A percentile compares a stretch with the other conserved stretches of the same genome.
Evolutionary conservation across 306 rosid species (phyloP).

Genomic region (Comarum palustre): DNA sequence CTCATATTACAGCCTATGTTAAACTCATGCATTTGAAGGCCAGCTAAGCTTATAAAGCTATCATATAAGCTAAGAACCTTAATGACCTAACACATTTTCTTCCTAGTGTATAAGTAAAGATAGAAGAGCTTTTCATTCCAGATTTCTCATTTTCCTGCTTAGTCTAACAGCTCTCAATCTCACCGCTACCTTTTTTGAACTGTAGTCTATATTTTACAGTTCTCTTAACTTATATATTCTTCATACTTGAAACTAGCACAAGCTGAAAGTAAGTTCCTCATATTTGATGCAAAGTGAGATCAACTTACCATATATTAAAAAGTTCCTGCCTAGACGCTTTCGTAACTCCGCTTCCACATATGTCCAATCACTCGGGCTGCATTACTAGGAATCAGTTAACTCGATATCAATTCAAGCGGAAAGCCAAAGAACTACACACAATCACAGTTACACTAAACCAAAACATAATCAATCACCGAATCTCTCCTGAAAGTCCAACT

Average conservation of each 20-base stretch:
- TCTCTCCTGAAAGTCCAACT: not conserved
- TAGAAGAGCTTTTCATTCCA: conserved; percentile 15
- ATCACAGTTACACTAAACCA: not conserved
- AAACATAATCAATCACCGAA: not conserved
- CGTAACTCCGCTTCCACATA: conserved; percentile 80
- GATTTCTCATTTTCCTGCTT: conserved; percentile 11
- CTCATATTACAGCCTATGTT: conserved; percentile 16
- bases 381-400: conserved; percentile 37
- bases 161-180: conserved; percentile 3
- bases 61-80: not conserved
- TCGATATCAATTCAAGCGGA: conserved; percentile 4
- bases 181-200: not conserved
- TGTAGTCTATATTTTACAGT: no score
- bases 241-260: conserved; percentile 3
- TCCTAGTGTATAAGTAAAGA: not conserved
- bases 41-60: not conserved
- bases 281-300: not conserved
- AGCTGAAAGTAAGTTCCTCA: not conserved
- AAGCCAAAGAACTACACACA: conserved; percentile 16
- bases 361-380: conserved; percentile 90
- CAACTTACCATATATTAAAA: conserved; percentile 65
- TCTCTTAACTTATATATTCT: no score
- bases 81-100: not conserved
- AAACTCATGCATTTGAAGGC: conserved; percentile 15
- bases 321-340: conserved; percentile 74